Base-by-base conservation (phyloP, 495 filamentous ascomycete species). In the Penicillium chermesinum region DNA sequence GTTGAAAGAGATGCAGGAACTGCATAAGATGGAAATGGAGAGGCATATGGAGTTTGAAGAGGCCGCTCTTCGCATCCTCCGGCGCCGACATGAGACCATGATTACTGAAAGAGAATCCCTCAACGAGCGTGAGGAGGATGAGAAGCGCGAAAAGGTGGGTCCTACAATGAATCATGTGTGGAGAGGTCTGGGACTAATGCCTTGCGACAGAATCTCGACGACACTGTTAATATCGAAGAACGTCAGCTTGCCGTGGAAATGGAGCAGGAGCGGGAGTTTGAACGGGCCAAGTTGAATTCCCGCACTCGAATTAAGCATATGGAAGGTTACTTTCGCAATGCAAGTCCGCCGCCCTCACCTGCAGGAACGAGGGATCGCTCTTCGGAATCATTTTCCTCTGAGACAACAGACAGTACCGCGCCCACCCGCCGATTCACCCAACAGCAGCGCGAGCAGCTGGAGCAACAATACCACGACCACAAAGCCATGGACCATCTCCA, bases 191-290 rank as follows among this genome's bases (percentile, higher is more conserved):
- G 12, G 30, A n/a, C 43, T 46, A 46, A 46, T 15, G 9, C 30
- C 1, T 41, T 13, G 34, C 2, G 27, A 39, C 44, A 75, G 69
- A 76, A 80, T 41, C 49, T 54, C 6, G 47, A 57, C 15, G 80
- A 79, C 13, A 71, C 80, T 32, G 63, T 74, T 21, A 77, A 81
- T 38, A 76, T 88, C 25, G 86, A 90, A 63, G 86, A 88, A 55
- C 77, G 84, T 9, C 86, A 90, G 59, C 76, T 89, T 12, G 72
- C 75, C n/a, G 79, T 81, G 2, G 86, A 90, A 67, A 81, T 88
- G 48, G 67, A 74, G 38, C 75, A 84, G 19, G 74, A 82, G 8
- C 74, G 64, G 13, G 70, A 74, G 9, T 83, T 89, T 39, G 79
- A 87, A 16, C 62, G 61, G 10, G 69, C 71, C 8, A 75, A 75